Conservation (phyloP, 106 monocot species). For the Phalaenopsis equestris region DNA sequence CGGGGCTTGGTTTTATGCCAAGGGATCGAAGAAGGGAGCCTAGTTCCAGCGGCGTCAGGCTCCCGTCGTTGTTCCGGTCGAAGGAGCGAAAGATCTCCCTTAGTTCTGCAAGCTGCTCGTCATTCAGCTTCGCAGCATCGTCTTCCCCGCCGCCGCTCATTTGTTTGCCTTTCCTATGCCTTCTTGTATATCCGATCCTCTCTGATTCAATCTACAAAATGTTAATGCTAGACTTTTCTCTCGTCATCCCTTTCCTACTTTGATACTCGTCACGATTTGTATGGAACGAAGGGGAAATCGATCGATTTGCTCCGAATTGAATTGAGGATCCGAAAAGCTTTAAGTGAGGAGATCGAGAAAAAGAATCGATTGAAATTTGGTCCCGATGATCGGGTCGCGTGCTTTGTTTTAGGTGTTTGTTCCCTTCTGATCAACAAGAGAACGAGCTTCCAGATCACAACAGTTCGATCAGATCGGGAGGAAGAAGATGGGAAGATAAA, state of each 20-base stretch:
- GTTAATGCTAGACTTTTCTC: background rate
- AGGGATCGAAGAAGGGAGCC: conserved; percentile 80
- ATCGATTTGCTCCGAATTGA: background rate
- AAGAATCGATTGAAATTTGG: too few relatives aligned
- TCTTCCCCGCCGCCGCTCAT: conserved; percentile 5
- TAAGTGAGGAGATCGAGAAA: too few relatives aligned
- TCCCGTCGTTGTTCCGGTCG: conserved; percentile 86
- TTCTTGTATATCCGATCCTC: background rate
- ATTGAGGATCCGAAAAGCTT: background rate
- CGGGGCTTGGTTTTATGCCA: conserved; percentile 55
- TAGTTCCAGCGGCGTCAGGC: conserved; percentile 86
- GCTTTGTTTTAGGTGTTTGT: background rate
- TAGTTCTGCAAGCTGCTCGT: conserved; percentile 66
- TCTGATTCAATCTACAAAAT: background rate
- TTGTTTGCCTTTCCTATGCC: background rate
- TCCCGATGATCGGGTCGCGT: background rate
- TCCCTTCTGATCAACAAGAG: background rate
- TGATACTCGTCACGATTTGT: background rate
- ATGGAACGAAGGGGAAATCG: background rate
- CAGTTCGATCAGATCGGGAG: background rate
- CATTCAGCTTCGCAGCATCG: conserved; percentile 27
- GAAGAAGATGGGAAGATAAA: background rate
- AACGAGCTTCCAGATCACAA: background rate
- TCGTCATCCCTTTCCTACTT: background rate
- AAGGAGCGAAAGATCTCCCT: conserved; percentile 77